Conservation (phyloP, 192 early-diverging fungal species). For the Allomyces arbusculus region DNA sequence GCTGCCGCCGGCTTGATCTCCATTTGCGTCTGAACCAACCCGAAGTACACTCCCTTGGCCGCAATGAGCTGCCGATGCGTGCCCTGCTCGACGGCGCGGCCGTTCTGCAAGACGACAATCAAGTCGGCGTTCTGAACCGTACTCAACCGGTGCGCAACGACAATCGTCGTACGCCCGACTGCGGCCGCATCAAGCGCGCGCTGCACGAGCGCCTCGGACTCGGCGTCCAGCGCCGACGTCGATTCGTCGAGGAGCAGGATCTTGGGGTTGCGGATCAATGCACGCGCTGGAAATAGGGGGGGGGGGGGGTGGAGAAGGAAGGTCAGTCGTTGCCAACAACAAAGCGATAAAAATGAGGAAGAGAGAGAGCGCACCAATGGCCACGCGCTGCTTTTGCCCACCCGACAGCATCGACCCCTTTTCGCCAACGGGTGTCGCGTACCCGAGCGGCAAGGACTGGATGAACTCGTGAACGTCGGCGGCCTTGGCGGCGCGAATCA, state of each 20-base stretch:
- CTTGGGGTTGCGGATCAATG: conserved; percentile 35
- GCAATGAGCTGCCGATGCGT: conserved; percentile 37
- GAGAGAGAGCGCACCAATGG: conserved; percentile 32
- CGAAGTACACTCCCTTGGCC: conserved; percentile 16
- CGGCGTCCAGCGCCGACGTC: conserved; percentile 34
- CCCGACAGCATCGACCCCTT: conserved; percentile 53
- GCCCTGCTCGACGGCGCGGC: conserved; percentile 31
- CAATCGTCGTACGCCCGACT: conserved; percentile 40
- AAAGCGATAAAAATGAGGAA: no score
- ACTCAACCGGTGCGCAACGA: conserved; percentile 49
- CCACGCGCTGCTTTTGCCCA: conserved; percentile 89
- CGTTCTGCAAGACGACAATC: conserved; percentile 26
- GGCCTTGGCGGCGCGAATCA: conserved; percentile 23
- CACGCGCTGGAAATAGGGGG: conserved; percentile 16
- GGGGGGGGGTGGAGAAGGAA: no score
- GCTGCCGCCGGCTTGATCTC: no score
- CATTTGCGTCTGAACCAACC: conserved; percentile 11
- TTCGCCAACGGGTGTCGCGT: conserved; percentile 70
- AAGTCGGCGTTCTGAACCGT: conserved; percentile 41
- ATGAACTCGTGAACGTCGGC: conserved; percentile 61
- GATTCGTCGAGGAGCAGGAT: conserved; percentile 26
- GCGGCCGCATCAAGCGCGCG: conserved; percentile 31
- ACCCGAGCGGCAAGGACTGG: conserved; percentile 54
- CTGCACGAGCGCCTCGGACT: conserved; percentile 41
- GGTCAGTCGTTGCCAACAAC: no score